These are phyloP conservation scores for Metschnikowia henanensis DNA, from an alignment of 805 yeast species.

Conservation along the genomic window DNA sequence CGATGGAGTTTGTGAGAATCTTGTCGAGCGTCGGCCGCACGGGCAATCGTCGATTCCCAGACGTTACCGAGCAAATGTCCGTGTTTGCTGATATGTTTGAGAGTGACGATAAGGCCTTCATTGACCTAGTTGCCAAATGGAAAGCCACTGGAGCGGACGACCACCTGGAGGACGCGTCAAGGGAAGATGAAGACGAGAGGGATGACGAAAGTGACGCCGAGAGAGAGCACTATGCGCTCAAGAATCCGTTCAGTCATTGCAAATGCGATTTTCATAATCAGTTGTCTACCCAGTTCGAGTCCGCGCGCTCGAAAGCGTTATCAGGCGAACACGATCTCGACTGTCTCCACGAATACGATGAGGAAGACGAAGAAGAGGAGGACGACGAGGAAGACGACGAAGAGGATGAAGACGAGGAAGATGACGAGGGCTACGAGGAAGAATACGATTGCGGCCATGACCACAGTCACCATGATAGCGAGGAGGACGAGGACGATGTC, in stretches of 20 bases:
- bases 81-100: slow-evolving; percentile 75
- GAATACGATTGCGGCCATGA: slow-evolving; percentile 24
- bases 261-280: slow-evolving; percentile 18
- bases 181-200: not conserved
- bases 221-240: slow-evolving; percentile 13
- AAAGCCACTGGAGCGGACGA: slow-evolving; percentile 41
- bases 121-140: slow-evolving; percentile 62
- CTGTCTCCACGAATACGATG: slow-evolving; percentile 12
- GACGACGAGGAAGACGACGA: slow-evolving; percentile 6
- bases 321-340: slow-evolving; percentile 24
- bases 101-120: slow-evolving; percentile 74
- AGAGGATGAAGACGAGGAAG: slow-evolving; percentile 16
- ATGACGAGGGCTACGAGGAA: slow-evolving; percentile 7
- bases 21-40: slow-evolving; percentile 6
- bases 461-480: slow-evolving; percentile 20
- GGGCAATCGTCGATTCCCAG: slow-evolving; percentile 1
- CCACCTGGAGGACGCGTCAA: not conserved
- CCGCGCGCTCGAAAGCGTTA: slow-evolving; percentile 28
- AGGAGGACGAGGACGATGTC: slow-evolving; percentile 7
- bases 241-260: slow-evolving; percentile 9
- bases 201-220: slow-evolving; percentile 6
- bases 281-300: slow-evolving; percentile 29
- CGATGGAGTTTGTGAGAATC: slow-evolving; percentile 11
- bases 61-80: slow-evolving; percentile 13
- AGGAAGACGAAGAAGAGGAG: slow-evolving; percentile 34